Evolutionary conservation across 768 basidiomycete species (phyloP).

Genomic region (Rhodocollybia butyracea): DNA sequence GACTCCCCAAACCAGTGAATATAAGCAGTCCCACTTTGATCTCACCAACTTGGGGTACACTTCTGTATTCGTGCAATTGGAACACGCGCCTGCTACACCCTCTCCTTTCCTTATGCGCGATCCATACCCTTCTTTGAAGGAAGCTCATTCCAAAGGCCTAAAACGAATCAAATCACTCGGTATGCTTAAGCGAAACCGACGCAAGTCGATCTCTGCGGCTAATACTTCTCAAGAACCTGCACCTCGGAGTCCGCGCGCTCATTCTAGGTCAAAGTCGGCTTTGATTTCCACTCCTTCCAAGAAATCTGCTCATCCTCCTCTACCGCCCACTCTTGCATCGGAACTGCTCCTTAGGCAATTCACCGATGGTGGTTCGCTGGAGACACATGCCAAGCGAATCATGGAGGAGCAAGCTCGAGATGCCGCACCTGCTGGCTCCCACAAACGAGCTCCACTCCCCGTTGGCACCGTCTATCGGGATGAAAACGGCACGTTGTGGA

Average conservation of each 20-base stretch:
- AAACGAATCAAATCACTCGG: constrained; percentile 52
- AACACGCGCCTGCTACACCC: constrained; percentile 46
- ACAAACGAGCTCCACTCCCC: constrained; percentile 17
- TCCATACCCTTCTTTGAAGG: constrained; percentile 20
- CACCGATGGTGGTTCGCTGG: constrained; percentile 57
- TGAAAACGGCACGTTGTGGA: constrained; percentile 61
- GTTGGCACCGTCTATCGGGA: constrained; percentile 60
- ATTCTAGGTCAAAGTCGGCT: constrained; percentile 18
- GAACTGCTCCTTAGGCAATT: constrained; percentile 73
- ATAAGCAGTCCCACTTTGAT: constrained; percentile 45
- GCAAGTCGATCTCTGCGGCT: constrained; percentile 25
- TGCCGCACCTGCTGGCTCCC: constrained; percentile 21
- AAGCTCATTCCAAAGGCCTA: constrained; percentile 25
- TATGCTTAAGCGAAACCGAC: constrained; percentile 39
- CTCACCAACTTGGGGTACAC: constrained; percentile 64
- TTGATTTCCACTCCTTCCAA: constrained; percentile 28
- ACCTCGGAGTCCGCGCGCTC: constrained; percentile 17
- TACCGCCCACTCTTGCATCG: constrained; percentile 54
- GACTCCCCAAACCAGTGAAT: constrained; percentile 33
- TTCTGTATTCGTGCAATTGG: constrained; percentile 59
- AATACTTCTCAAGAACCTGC: constrained; percentile 22
- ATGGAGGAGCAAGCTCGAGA: constrained; percentile 56
- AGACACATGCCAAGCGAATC: constrained; percentile 49
- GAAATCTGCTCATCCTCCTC: constrained; percentile 13
- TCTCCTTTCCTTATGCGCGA: constrained; percentile 24